phyloP scores from a whole-genome alignment of 805 yeast species.

The Candida gorgasii region DNA sequence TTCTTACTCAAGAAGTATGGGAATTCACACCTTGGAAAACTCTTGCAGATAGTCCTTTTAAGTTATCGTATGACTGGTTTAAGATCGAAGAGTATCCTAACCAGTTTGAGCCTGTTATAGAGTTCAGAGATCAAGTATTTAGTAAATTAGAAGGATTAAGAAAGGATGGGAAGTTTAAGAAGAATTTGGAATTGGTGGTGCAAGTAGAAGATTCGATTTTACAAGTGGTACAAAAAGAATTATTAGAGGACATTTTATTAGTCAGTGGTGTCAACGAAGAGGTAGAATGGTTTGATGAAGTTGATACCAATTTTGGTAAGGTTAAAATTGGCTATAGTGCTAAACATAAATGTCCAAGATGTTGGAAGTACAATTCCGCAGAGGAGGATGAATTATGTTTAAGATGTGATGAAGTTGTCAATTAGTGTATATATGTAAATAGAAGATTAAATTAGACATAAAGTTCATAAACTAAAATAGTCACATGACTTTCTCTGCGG shows the following conservation, averaged over 20 bases:
- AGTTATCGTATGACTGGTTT: slow-evolving; percentile 41
- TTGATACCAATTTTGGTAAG: slow-evolving; percentile 17
- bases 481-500: slow-evolving; percentile 1
- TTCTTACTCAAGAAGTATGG: slow-evolving; percentile 89
- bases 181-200: slow-evolving; percentile 61
- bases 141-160: slow-evolving; percentile 59
- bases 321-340: slow-evolving; percentile 45
- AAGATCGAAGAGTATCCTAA: slow-evolving; percentile 39
- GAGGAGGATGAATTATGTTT: slow-evolving; percentile 57
- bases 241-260: slow-evolving; percentile 52
- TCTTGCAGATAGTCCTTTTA: slow-evolving; percentile 47
- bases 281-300: slow-evolving; percentile 13
- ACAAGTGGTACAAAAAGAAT: slow-evolving; percentile 10
- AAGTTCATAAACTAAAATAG: too few species aligned
- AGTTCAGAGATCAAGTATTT: slow-evolving; percentile 50
- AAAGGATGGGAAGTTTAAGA: slow-evolving; percentile 49
- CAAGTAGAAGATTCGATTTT: slow-evolving; percentile 16
- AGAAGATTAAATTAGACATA: background rate
- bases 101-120: slow-evolving; percentile 49
- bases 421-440: slow-evolving; percentile 2
- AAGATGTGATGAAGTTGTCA: slow-evolving; percentile 55
- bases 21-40: slow-evolving; percentile 43
- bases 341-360: slow-evolving; percentile 79
- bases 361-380: slow-evolving; percentile 78
- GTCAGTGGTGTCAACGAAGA: slow-evolving; percentile 53